These are phyloP conservation scores for Paramyrothecium roridum DNA, from an alignment of 2,329 filamentous ascomycete genomes.

Conservation along the genomic window DNA sequence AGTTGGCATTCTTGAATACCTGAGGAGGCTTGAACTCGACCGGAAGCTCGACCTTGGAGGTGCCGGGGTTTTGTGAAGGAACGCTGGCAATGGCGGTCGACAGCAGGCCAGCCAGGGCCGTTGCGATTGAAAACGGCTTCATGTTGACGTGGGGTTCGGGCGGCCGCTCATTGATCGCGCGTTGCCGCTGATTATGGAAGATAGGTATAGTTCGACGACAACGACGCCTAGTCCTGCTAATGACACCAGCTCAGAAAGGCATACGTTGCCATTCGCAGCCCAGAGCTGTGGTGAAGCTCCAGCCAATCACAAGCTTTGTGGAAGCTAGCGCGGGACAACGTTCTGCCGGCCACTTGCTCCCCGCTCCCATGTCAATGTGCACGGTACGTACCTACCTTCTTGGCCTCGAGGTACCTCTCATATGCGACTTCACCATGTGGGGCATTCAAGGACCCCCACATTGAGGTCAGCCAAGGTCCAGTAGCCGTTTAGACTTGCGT, in stretches of 20 bases:
- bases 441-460: too few species aligned
- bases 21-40: constrained; percentile 78
- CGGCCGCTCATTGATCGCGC: constrained; percentile 30
- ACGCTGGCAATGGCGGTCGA: constrained; percentile 39
- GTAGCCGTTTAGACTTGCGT: too few species aligned
- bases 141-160: constrained; percentile 26
- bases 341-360: neutral
- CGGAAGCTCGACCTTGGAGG: constrained; percentile 58
- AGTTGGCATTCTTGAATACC: constrained; percentile 90
- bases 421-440: too few species aligned
- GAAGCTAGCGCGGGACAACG: neutral
- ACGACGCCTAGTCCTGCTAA: constrained; percentile 15
- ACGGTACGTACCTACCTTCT: too few species aligned
- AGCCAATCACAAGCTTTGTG: constrained; percentile 20
- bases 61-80: constrained; percentile 23
- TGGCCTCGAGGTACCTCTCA: too few species aligned
- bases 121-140: constrained; percentile 46
- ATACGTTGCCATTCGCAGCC: constrained; percentile 31
- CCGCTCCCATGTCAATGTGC: too few species aligned
- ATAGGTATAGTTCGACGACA: constrained; percentile 9
- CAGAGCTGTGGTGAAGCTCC: constrained; percentile 21
- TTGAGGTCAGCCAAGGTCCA: too few species aligned
- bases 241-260: constrained; percentile 25
- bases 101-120: constrained; percentile 58
- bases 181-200: constrained; percentile 15